These are phyloP conservation scores for Parafenestella ontariensis DNA, from an alignment of 2,329 filamentous ascomycete species.

Conservation along the genomic window DNA sequence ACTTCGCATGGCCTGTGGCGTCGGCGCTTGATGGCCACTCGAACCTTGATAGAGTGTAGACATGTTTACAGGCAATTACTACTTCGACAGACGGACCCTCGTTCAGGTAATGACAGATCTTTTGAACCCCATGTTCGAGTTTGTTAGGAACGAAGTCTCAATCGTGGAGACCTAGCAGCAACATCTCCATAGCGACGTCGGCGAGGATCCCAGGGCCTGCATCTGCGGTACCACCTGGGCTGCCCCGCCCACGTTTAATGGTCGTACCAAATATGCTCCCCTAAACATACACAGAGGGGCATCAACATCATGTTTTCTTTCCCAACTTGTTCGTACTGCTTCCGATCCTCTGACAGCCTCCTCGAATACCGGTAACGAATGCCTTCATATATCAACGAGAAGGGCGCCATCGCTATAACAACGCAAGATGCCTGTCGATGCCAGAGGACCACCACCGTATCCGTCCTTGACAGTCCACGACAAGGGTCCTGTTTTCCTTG, in stretches of 20 bases:
- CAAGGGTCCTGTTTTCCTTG: conserved; percentile 47
- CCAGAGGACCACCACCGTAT: conserved; percentile 9
- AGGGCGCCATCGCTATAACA: conserved; percentile 15
- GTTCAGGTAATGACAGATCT: neutral
- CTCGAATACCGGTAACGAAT: conserved; percentile 15
- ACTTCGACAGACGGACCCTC: neutral
- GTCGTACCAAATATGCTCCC: conserved; percentile 6
- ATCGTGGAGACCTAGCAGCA: neutral
- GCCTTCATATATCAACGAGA: conserved; percentile 11
- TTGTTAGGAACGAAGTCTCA: neutral
- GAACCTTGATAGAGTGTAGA: neutral
- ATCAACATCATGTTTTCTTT: neutral
- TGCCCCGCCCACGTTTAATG: conserved; percentile 8
- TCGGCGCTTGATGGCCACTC: neutral
- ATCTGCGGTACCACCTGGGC: conserved; percentile 12
- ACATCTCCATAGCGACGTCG: conserved; percentile 14
- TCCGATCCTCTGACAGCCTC: conserved; percentile 1
- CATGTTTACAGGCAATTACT: neutral
- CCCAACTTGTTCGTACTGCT: conserved; percentile 6
- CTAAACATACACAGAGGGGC: neutral
- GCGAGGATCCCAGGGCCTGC: conserved; percentile 12
- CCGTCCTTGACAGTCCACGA: conserved; percentile 31
- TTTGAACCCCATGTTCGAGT: neutral
- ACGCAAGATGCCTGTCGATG: conserved; percentile 32
- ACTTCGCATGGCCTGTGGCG: neutral